phyloP scores from a whole-genome alignment of 2,329 filamentous ascomycete genomes.

The Didymella glomerata region DNA sequence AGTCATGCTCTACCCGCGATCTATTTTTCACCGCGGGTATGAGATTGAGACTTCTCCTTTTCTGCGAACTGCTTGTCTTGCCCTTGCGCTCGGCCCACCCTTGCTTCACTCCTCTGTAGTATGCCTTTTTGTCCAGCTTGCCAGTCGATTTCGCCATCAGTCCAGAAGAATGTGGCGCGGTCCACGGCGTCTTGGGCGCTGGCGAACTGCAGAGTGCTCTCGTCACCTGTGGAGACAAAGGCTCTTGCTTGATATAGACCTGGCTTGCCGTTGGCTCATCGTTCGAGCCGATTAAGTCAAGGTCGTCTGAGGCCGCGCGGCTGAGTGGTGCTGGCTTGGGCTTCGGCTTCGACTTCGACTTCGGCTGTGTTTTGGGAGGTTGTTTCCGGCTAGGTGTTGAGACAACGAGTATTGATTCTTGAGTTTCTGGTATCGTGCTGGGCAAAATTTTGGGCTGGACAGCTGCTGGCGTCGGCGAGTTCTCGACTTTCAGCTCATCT shows the following conservation, averaged over 20 bases:
- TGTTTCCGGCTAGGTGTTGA: conserved; percentile 7
- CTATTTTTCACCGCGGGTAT: conserved; percentile 15
- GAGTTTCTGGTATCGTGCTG: conserved; percentile 16
- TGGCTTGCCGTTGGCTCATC: conserved; percentile 12
- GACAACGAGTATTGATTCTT: conserved; percentile 1
- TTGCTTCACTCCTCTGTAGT: conserved; percentile 34
- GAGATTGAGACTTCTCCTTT: conserved; percentile 21
- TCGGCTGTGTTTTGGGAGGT: background rate
- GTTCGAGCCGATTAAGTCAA: conserved; percentile 15
- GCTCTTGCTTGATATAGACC: conserved; percentile 38
- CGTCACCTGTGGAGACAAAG: conserved; percentile 25
- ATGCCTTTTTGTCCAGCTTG: conserved; percentile 17
- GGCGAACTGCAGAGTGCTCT: conserved; percentile 25
- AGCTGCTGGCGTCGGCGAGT: conserved; percentile 1
- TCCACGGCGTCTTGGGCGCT: conserved; percentile 27
- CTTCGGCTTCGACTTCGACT: background rate
- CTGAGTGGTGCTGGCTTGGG: conserved; percentile 2
- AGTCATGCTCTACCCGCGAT: conserved; percentile 21
- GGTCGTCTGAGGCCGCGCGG: conserved; percentile 19
- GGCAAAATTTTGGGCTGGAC: conserved; percentile 9
- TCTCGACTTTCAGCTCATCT: conserved; percentile 18
- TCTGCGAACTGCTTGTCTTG: conserved; percentile 10
- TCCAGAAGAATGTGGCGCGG: background rate
- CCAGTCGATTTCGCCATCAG: conserved; percentile 4
- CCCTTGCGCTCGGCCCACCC: conserved; percentile 29